Base-by-base conservation (phyloP, 495 filamentous ascomycete genomes). In the Podospora didyma region DNA sequence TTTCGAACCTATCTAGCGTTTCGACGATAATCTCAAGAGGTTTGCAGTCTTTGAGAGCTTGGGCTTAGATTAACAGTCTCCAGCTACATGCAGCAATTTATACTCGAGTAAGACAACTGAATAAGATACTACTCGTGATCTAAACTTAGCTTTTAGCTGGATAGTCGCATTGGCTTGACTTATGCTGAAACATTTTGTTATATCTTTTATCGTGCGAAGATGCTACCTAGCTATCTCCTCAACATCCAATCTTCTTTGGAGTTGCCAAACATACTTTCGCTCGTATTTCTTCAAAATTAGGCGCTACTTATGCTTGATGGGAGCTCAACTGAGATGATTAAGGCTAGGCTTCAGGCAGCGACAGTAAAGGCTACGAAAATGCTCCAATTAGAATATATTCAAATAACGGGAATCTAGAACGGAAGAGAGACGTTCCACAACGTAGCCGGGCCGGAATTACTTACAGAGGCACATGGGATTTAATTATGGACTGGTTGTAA, bases 171-270 rank as follows among this genome's bases (percentile, higher is more conserved):
- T 58, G 48, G 58, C 61, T 48, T 69, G 65, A 49, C 66, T 73
- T 51, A 35, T 49, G 52, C 69, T 73, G 42, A 67, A 73, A 61
- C 65, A 73, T 48, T 66, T 72, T 46, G 64, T 67, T 39, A 68
- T 65, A 53, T 72, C 69, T 17, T 72, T 70, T 54, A 55, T 73
- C 17, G 66, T 70, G n/a, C n/a, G n/a, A n/a, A 54, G 69, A 72
- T 61, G 64, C 70, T 56, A n/a, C n/a, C n/a, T n/a, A 67, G 59
- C 41, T 54, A 68, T 62, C 70, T 71, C 62, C 69, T 74, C 53
- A 26, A 58, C 34, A 60, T 59, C 61, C 50, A 69, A 55, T 65
- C 62, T 49, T 64, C 59, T 52, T 73, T 63, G 67, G 60, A 68
- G 59, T 73, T 63, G 68, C 66, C 69, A 41, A 70, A 68, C 60